A percentile compares a stretch with the other conserved stretches of the same genome.
These are phyloP conservation scores for Solanum tarapatanum DNA, from an alignment of 257 asterid species.

Conservation along the genomic window DNA sequence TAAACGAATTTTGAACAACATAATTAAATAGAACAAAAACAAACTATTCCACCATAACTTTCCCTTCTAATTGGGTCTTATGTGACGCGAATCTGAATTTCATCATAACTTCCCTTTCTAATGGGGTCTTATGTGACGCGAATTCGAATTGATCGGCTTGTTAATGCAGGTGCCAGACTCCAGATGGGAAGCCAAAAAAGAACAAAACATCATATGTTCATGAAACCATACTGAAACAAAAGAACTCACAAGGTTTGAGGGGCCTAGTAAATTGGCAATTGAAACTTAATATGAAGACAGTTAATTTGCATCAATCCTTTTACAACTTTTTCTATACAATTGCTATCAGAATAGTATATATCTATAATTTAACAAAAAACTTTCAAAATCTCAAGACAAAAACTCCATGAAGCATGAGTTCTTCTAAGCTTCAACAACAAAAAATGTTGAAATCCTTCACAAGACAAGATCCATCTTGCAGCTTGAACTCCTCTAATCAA, in stretches of 20 bases:
- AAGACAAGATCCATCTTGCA: background rate
- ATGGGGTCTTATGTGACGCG: background rate
- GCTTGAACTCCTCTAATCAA: background rate
- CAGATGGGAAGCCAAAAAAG: background rate
- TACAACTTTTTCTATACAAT: background rate
- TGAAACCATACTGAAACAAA: background rate
- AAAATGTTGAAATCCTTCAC: background rate
- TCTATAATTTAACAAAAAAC: background rate
- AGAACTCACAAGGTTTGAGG: background rate
- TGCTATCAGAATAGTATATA: background rate
- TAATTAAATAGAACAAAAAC: background rate
- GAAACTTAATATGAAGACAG: background rate
- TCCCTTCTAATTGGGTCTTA: background rate
- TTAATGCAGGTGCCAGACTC: background rate
- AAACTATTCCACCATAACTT: too few species aligned
- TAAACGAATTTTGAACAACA: too few species aligned
- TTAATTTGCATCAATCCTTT: background rate
- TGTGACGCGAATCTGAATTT: background rate
- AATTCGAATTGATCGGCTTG: background rate
- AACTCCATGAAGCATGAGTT: background rate
- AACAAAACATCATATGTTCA: background rate
- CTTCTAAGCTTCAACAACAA: background rate
- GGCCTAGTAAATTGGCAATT: background rate
- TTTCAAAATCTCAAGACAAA: background rate
- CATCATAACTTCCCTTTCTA: background rate